Evolutionary conservation across 2,329 filamentous ascomycete genomes (phyloP).

Genomic region (Colletotrichum tanaceti): DNA sequence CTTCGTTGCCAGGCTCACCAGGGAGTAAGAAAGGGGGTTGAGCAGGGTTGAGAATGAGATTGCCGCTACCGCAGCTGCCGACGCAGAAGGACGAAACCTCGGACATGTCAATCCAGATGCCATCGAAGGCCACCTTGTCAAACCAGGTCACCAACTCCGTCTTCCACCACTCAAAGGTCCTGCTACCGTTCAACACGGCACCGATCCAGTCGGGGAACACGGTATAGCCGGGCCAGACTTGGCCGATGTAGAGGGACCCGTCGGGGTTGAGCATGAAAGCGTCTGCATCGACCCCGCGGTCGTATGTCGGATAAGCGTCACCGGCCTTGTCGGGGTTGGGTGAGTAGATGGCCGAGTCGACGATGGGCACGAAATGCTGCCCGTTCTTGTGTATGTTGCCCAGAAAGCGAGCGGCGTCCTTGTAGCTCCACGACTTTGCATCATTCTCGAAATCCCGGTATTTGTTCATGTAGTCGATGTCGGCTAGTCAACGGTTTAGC

Average conservation of each 20-base stretch:
- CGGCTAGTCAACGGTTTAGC: constrained; percentile 57
- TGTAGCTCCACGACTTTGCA: constrained; percentile 65
- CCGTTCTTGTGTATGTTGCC: constrained; percentile 70
- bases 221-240: constrained; percentile 80
- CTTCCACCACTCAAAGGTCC: constrained; percentile 76
- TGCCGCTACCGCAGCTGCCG: constrained; percentile 76
- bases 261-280: constrained; percentile 68
- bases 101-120: constrained; percentile 70
- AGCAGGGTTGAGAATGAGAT: constrained; percentile 72
- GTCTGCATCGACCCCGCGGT: constrained; percentile 69
- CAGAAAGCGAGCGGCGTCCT: constrained; percentile 70
- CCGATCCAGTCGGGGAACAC: constrained; percentile 79
- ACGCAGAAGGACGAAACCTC: constrained; percentile 74
- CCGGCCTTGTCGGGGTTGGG: constrained; percentile 76
- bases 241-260: constrained; percentile 66
- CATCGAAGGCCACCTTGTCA: constrained; percentile 61
- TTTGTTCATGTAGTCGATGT: constrained; percentile 77
- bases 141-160: constrained; percentile 70
- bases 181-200: constrained; percentile 68
- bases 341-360: constrained; percentile 77
- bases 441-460: constrained; percentile 74
- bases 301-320: constrained; percentile 67
- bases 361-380: constrained; percentile 79
- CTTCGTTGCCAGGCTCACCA: constrained; percentile 59
- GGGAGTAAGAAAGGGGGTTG: constrained; percentile 69